These are phyloP conservation scores for Cystofilobasidium ferigula DNA, from an alignment of 768 basidiomycete genomes.

Conservation along the genomic window DNA sequence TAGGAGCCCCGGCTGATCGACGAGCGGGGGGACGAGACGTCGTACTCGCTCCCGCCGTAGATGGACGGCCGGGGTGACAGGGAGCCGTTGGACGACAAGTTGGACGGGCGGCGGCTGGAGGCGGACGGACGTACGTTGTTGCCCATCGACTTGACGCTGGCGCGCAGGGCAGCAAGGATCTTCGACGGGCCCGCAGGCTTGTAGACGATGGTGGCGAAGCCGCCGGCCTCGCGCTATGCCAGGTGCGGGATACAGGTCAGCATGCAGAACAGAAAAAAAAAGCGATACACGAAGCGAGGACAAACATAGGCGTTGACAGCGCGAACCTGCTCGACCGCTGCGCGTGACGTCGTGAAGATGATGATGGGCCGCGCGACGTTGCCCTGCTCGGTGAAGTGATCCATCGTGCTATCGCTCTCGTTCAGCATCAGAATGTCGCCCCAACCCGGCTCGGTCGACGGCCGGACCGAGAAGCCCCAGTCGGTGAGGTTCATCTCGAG, in stretches of 20 bases:
- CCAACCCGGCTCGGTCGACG: constrained; percentile 10
- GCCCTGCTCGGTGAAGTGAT: constrained; percentile 47
- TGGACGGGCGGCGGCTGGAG: background rate
- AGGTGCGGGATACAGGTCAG: too few species aligned
- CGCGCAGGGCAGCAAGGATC: constrained; percentile 55
- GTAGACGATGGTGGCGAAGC: constrained; percentile 76
- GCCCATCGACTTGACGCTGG: constrained; percentile 44
- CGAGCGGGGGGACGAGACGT: constrained; percentile 1
- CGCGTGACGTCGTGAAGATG: constrained; percentile 60
- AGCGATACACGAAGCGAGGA: background rate
- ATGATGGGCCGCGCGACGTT: constrained; percentile 59
- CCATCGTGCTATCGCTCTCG: constrained; percentile 12
- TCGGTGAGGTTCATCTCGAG: constrained; percentile 54
- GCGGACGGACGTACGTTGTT: background rate
- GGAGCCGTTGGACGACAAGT: background rate
- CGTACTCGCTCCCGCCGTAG: background rate
- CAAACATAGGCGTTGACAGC: constrained; percentile 61
- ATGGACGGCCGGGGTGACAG: background rate
- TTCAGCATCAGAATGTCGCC: constrained; percentile 16
- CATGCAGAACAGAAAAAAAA: background rate
- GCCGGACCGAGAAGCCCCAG: constrained; percentile 51
- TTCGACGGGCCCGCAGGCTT: constrained; percentile 79
- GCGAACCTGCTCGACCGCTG: constrained; percentile 46
- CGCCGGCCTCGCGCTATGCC: constrained; percentile 51
- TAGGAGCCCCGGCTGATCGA: background rate